These are phyloP conservation scores for Daldinia grandis DNA, from an alignment of 495 filamentous ascomycete species.

Conservation along the genomic window DNA sequence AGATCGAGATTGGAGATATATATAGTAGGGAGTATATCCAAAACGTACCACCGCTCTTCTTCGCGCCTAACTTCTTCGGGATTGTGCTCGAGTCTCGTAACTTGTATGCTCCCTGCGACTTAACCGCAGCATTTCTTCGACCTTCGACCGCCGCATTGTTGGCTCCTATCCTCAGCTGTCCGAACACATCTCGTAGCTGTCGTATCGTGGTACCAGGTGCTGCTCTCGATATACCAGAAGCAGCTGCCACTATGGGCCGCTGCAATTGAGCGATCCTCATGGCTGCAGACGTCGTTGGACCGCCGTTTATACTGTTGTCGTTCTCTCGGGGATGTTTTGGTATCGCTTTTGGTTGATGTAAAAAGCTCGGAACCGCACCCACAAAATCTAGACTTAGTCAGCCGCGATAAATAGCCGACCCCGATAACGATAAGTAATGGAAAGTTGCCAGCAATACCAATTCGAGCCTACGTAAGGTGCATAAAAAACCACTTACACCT, in stretches of 20 bases:
- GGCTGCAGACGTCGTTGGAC: slow-evolving; percentile 16
- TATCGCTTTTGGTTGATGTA: slow-evolving; percentile 8
- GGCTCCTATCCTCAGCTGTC: slow-evolving; percentile 48
- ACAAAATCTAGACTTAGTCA: slow-evolving; percentile 59
- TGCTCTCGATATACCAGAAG: slow-evolving; percentile 48
- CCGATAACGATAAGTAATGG: slow-evolving; percentile 41
- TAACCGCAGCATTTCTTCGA: slow-evolving; percentile 80
- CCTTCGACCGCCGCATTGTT: slow-evolving; percentile 55
- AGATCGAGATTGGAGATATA: background rate
- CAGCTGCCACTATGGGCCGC: slow-evolving; percentile 58
- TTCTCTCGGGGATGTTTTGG: background rate
- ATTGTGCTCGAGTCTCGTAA: slow-evolving; percentile 81
- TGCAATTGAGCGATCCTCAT: slow-evolving; percentile 65
- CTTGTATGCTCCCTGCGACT: slow-evolving; percentile 86
- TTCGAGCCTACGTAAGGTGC: background rate
- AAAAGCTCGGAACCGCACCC: slow-evolving; percentile 14
- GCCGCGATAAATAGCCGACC: background rate
- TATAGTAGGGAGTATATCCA: background rate
- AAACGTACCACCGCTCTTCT: slow-evolving; percentile 80
- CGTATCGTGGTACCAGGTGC: slow-evolving; percentile 37
- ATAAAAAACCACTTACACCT: slow-evolving; percentile 1
- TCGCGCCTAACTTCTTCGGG: slow-evolving; percentile 93
- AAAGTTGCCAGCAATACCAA: slow-evolving; percentile 45
- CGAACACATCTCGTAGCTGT: slow-evolving; percentile 49
- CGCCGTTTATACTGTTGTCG: slow-evolving; percentile 2